Percentiles rank a stretch among this genome's conserved stretches.
Evolutionary conservation across 1,139 yeast genomes (phyloP).

Genomic region (Kurtzmaniella quercitrusa): DNA sequence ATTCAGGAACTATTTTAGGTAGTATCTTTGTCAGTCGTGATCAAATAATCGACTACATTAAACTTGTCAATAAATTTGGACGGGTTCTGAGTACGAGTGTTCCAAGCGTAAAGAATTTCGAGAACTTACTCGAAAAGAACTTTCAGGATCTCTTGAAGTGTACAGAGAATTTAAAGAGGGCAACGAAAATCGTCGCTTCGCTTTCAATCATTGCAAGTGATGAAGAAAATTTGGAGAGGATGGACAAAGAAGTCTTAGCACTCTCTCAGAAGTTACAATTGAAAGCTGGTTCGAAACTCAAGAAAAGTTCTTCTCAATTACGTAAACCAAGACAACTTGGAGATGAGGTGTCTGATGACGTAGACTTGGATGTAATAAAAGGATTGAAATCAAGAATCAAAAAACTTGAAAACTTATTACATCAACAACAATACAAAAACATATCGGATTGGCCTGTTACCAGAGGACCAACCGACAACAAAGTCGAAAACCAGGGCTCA

Average conservation of each 20-base stretch:
- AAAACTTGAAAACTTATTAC: slow-evolving; percentile 62
- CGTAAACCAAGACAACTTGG: slow-evolving; percentile 14
- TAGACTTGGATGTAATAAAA: slow-evolving; percentile 38
- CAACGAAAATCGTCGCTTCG: slow-evolving; percentile 32
- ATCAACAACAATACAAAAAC: slow-evolving; percentile 60
- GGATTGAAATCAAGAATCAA: slow-evolving; percentile 59
- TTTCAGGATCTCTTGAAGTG: slow-evolving; percentile 41
- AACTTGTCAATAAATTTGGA: slow-evolving; percentile 18
- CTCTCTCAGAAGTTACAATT: slow-evolving; percentile 7
- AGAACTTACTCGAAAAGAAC: slow-evolving; percentile 42
- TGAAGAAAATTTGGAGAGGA: slow-evolving; percentile 21
- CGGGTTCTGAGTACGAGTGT: slow-evolving; percentile 5
- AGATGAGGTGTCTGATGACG: slow-evolving; percentile 25
- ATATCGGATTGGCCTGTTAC: slow-evolving; percentile 55
- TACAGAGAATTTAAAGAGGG: slow-evolving; percentile 36
- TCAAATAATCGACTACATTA: slow-evolving; percentile 37
- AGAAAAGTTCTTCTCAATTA: slow-evolving; percentile 12
- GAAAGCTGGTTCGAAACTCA: slow-evolving; percentile 10
- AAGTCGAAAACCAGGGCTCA: slow-evolving; percentile 7
- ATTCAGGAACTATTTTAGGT: slow-evolving; percentile 17
- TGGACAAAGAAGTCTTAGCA: slow-evolving; percentile 12
- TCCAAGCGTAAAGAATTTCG: slow-evolving; percentile 23
- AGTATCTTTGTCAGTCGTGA: slow-evolving; percentile 32
- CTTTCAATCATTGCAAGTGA: slow-evolving; percentile 29
- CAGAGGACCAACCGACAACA: slow-evolving; percentile 9